These are phyloP conservation scores for Coniochaeta sp. DNA, from an alignment of 2,329 filamentous ascomycete species.

Conservation along the genomic window DNA sequence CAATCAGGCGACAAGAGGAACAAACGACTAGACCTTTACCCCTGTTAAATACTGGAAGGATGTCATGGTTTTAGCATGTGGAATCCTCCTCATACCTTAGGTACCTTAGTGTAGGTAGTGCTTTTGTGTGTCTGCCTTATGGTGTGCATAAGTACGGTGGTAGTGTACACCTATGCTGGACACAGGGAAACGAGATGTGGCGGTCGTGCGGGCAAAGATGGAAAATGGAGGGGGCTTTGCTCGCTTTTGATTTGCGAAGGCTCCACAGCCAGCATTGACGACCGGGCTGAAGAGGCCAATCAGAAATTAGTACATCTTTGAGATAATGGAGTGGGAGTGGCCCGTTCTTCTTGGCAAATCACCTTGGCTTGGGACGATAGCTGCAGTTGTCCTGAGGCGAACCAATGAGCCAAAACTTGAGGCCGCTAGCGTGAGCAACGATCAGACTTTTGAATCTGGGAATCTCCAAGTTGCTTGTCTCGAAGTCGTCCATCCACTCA, in stretches of 20 bases:
- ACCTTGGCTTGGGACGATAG: constrained; percentile 7
- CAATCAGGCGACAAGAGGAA: too few relatives aligned
- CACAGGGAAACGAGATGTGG: too few relatives aligned
- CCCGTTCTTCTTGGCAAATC: background rate
- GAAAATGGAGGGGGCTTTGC: background rate
- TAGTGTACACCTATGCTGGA: too few relatives aligned
- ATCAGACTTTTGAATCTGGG: constrained; percentile 26
- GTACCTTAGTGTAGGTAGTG: too few relatives aligned
- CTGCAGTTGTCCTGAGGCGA: constrained; percentile 10
- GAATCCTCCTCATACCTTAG: too few relatives aligned
- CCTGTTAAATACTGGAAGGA: too few relatives aligned
- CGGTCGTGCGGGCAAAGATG: background rate
- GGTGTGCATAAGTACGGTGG: too few relatives aligned
- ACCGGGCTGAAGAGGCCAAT: background rate
- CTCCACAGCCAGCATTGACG: background rate
- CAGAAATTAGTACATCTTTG: background rate
- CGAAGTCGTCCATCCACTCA: constrained; percentile 4
- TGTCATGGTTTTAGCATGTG: too few relatives aligned
- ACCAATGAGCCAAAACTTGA: constrained; percentile 33
- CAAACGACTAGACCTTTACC: too few relatives aligned
- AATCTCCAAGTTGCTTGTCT: constrained; percentile 15
- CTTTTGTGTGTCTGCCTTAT: too few relatives aligned
- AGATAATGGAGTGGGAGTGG: background rate
- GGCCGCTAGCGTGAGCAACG: constrained; percentile 7
- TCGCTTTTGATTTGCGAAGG: background rate